Evolutionary conservation across 768 basidiomycete species (phyloP).

Genomic region (Kondoa malvinella): DNA sequence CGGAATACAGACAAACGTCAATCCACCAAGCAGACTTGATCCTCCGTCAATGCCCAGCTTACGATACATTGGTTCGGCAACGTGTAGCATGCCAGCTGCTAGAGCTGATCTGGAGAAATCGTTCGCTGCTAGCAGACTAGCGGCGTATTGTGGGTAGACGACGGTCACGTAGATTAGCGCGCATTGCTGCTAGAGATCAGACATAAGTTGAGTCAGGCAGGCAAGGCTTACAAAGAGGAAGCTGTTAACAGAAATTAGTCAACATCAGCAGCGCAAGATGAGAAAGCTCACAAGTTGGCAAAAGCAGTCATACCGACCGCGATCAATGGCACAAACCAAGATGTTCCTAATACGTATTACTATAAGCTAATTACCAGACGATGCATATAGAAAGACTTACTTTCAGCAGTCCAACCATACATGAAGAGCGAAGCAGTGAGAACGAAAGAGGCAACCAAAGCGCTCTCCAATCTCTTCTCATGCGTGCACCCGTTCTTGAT

Average conservation of each 20-base stretch:
- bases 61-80: constrained; percentile 12
- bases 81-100: constrained; percentile 13
- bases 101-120: constrained; percentile 14
- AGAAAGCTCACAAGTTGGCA: neutral
- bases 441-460: neutral
- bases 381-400: no score
- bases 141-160: constrained; percentile 13
- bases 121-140: constrained; percentile 15
- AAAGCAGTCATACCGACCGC: neutral
- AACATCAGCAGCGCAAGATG: neutral
- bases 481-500: neutral
- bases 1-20: neutral
- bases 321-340: neutral
- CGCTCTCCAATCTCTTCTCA: neutral
- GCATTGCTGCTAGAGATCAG: no score
- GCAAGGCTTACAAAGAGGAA: no score
- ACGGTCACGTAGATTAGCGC: neutral
- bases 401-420: neutral
- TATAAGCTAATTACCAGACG: no score
- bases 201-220: no score
- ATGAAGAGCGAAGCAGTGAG: neutral
- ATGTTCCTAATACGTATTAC: no score
- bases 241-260: neutral
- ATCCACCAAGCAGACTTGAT: constrained; percentile 12
- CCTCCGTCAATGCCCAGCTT: constrained; percentile 16